Base-by-base conservation (phyloP, 495 filamentous ascomycete genomes). In the Hapsidospora chrysogenum region DNA sequence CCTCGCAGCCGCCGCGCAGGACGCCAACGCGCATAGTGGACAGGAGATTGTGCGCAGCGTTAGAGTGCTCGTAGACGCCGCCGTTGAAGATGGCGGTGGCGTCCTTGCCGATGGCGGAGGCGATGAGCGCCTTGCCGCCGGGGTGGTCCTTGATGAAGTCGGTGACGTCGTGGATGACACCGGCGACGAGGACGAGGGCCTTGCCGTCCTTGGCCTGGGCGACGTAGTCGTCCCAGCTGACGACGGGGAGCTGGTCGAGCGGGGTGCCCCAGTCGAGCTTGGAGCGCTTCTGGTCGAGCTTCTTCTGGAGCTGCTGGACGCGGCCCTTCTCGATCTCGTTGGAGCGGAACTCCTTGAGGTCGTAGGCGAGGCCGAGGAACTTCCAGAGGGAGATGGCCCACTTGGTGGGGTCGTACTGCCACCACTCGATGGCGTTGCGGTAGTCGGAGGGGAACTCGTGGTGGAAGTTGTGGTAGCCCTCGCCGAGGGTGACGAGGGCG, bases 391-490 rank as follows among this genome's bases (percentile, higher is more conserved):
- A 92, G 70, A 97, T 97, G 55, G 60, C 69, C 86, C 87, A 95
- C 69, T 97, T 97, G 57, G 89, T 97, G 15, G 89, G 89, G 60
- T 97, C 89, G 50, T 97, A 97, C 66, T 97, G 89, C 66, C 80
- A 80, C 84, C 85, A 95, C 52, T 94, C 67, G 43, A 97, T 92
- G 35, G 87, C 89, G 57, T 97, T 97, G 53, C 89, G 84, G 78
- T 94, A 95, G 58, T 97, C 89, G 10, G 83, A 92, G 35, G 89
- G 89, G 65, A 97, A 97, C 54, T 97, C 89, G 70, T 97, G 89
- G 67, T 97, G 89, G 76, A 97, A 97, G 67, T 93, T 94, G 71
- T 96, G 86, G 66, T 97, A 97, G 34, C 89, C 89, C 58, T 97
- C 89, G 33, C 89, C 89, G 19, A 97, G 83, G 31, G 89, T 97